phyloP scores from a whole-genome alignment of 2,329 filamentous ascomycete genomes.

The Gremmenia infestans region DNA sequence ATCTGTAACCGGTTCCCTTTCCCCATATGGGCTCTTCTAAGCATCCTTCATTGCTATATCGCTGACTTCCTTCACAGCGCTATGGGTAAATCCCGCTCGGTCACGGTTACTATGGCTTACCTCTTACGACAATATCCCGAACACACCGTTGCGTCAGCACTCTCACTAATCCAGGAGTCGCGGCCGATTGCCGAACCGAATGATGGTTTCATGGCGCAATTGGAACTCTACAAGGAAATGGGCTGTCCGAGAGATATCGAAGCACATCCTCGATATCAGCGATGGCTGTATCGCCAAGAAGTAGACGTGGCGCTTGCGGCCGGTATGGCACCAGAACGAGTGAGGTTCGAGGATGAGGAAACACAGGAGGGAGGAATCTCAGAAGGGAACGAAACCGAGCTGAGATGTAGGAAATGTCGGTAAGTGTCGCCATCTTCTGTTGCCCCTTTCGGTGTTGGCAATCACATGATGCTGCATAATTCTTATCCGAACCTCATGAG shows the following conservation, averaged over 20 bases:
- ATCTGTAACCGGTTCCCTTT: no score
- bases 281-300: conserved; percentile 65
- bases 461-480: background rate
- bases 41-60: background rate
- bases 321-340: conserved; percentile 71
- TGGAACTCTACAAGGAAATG: conserved; percentile 85
- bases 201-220: conserved; percentile 82
- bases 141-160: conserved; percentile 46
- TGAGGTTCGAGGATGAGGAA: conserved; percentile 77
- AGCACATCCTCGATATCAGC: conserved; percentile 70
- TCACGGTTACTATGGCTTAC: conserved; percentile 78
- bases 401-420: conserved; percentile 90
- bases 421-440: conserved; percentile 25
- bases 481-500: background rate
- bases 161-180: conserved; percentile 63
- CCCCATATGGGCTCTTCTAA: no score
- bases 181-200: conserved; percentile 85
- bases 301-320: conserved; percentile 64
- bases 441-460: background rate
- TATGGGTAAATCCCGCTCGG: conserved; percentile 93
- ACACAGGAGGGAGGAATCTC: conserved; percentile 29
- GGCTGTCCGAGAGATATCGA: conserved; percentile 67
- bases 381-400: conserved; percentile 43
- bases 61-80: conserved; percentile 53
- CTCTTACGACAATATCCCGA: conserved; percentile 64